A percentile compares a stretch with the other conserved stretches of the same genome.
phyloP scores from a whole-genome alignment of 305 asterid genomes.

The Caryopteris hybrid region DNA sequence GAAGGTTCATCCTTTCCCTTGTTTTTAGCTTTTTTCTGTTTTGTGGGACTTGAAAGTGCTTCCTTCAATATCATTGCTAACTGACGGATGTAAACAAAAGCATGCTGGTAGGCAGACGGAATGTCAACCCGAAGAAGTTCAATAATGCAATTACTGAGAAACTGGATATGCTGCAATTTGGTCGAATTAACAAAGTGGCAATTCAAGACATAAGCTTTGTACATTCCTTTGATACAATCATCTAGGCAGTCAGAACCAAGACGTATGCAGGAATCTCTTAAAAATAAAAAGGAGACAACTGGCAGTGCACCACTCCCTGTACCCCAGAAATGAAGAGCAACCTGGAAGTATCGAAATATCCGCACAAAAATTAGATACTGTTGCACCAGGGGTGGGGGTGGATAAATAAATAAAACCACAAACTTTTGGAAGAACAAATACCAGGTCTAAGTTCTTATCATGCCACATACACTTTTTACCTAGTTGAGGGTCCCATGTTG shows the following conservation, averaged over 20 bases:
- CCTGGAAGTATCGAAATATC: slow-evolving; percentile 42
- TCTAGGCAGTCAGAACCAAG: slow-evolving; percentile 82
- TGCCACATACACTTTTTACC: not conserved
- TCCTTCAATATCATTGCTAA: slow-evolving; percentile 77
- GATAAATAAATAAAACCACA: not conserved
- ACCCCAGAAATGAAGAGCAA: slow-evolving; percentile 94
- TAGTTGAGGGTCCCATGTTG: not conserved
- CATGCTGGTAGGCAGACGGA: slow-evolving; percentile 80
- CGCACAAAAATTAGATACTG: not conserved
- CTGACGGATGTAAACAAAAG: slow-evolving; percentile 84
- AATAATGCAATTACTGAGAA: slow-evolving; percentile 80
- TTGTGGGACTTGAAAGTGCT: slow-evolving; percentile 45
- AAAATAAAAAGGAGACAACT: slow-evolving; percentile 76
- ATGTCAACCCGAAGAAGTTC: slow-evolving; percentile 72
- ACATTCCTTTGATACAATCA: slow-evolving; percentile 90
- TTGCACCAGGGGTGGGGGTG: not conserved
- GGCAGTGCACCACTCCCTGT: slow-evolving; percentile 91
- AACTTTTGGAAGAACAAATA: not conserved
- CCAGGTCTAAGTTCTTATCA: not conserved
- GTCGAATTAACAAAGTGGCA: slow-evolving; percentile 73
- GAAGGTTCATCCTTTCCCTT: slow-evolving; percentile 58
- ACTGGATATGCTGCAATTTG: slow-evolving; percentile 81
- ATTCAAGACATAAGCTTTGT: slow-evolving; percentile 77
- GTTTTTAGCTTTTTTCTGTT: slow-evolving; percentile 34
- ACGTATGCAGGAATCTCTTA: slow-evolving; percentile 71